Percentiles rank a stretch among this genome's conserved stretches.
Evolutionary conservation across 768 basidiomycete species (phyloP).

Genomic region (Termitomyces sp.): DNA sequence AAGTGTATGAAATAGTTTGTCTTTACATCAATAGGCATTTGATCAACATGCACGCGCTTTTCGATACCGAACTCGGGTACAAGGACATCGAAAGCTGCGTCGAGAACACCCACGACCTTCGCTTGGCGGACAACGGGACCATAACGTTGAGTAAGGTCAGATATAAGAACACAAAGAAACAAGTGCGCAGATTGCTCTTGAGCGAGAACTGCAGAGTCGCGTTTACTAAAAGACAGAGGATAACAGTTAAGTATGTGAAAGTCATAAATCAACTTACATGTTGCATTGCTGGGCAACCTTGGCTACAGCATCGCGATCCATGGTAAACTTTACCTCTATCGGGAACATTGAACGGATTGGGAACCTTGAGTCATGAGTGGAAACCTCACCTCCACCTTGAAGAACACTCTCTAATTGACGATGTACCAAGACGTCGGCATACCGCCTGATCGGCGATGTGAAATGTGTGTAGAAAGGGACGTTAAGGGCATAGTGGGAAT

Average conservation of each 20-base stretch:
- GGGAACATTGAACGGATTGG: slow-evolving; percentile 6
- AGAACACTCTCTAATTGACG: slow-evolving; percentile 92
- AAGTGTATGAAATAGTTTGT: slow-evolving; percentile 2
- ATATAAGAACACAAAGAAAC: slow-evolving; percentile 90
- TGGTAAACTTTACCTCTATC: slow-evolving; percentile 86
- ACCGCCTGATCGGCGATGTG: slow-evolving; percentile 89
- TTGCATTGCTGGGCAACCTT: slow-evolving; percentile 99
- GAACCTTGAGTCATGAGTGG: neutral
- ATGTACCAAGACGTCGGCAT: slow-evolving; percentile 93
- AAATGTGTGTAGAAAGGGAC: slow-evolving; percentile 91
- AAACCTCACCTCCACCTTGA: slow-evolving; percentile 55
- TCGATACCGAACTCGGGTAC: slow-evolving; percentile 98
- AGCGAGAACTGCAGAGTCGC: slow-evolving; percentile 85
- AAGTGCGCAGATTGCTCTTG: slow-evolving; percentile 96
- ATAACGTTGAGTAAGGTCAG: slow-evolving; percentile 90
- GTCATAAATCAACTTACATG: slow-evolving; percentile 51
- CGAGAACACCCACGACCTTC: slow-evolving; percentile 93
- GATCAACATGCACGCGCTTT: slow-evolving; percentile 97
- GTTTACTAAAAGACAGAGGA: slow-evolving; percentile 50
- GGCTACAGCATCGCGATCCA: slow-evolving; percentile 97
- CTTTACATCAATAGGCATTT: slow-evolving; percentile 95
- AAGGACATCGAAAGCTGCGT: slow-evolving; percentile 95
- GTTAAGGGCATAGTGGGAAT: slow-evolving; percentile 88
- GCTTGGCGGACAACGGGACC: slow-evolving; percentile 95
- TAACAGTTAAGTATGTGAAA: slow-evolving; percentile 2